Evolutionary conservation across 345 rosid genomes (phyloP).

Genomic region (Brassica carinata): DNA sequence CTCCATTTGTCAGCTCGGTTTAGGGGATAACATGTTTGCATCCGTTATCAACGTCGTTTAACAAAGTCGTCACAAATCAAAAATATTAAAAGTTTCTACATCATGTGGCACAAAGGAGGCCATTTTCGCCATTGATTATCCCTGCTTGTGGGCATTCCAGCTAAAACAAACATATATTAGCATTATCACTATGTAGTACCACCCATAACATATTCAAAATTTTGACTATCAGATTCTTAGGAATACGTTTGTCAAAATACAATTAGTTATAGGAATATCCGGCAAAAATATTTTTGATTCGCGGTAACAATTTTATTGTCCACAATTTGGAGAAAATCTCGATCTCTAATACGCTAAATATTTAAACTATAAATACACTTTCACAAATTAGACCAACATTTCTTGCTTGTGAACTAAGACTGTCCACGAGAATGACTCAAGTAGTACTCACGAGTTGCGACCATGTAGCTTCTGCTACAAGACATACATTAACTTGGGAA

Average conservation of each 20-base stretch:
- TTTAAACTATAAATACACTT: background rate
- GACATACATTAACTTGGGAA: slow-evolving; percentile 26
- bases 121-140: background rate
- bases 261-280: background rate
- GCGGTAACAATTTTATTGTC: background rate
- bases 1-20: background rate
- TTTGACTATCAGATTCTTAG: background rate
- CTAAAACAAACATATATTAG: background rate
- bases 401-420: slow-evolving; percentile 33
- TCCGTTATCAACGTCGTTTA: background rate
- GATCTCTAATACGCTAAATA: background rate
- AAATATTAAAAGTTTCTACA: background rate
- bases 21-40: background rate
- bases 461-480: slow-evolving; percentile 35
- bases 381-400: slow-evolving; percentile 25
- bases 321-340: background rate
- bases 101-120: background rate
- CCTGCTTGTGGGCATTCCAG: background rate
- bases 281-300: background rate
- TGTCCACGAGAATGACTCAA: slow-evolving; percentile 33
- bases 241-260: background rate
- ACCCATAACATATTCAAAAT: background rate
- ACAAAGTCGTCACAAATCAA: background rate
- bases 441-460: slow-evolving; percentile 36
- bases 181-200: background rate